Base-by-base conservation (phyloP, 805 yeast species). In the Myxozyma sirexii region DNA sequence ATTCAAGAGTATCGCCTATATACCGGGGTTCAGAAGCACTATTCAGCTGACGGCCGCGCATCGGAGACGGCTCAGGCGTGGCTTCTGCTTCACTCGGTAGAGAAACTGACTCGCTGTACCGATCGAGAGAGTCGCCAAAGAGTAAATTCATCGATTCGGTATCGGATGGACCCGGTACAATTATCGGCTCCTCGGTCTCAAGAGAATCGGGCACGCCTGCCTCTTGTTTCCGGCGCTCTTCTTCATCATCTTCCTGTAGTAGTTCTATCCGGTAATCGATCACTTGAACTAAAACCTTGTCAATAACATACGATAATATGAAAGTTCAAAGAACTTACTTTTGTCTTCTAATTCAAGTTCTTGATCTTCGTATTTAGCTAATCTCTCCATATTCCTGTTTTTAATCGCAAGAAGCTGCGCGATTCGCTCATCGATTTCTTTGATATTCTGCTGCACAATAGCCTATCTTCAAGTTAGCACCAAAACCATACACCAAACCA, bases 211-310 rank as follows among this genome's bases (percentile, higher is more conserved):
- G n/a, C n/a, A n/a, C 57, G n/a, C 37, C 33, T 6, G 19, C 35
- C 21, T 27, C 49, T 29, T 37, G 24, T 3, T 27, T 23, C n/a
- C 33, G 54, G 5, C 8, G 15, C 13, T 24, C 49, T 23, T 54
- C 63, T 8, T 48, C 19, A 4, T 60, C 66, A 15, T 62, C 66
- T 51, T 62, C 66, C 19, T 56, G 63, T 3, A 62, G 57, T 13
- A 62, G 61, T 41, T 62, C 66, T 47, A 62, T 60, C 39, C 65
- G 64, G 35, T 62, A 62, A 45, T 62, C 64, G 24, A 62, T 38
- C 8, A 62, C 64, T 52, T 56, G 64, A 13, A 56, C 66, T 62
- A 33, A 4, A 13, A 23, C 1, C 19, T 8, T 29, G 51, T 47
- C 21, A 47, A 37, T n/a, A n/a, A n/a, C n/a, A n/a, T n/a, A n/a